Base-by-base conservation (phyloP, 345 rosid species). In the Eucalyptus leucophloia region DNA sequence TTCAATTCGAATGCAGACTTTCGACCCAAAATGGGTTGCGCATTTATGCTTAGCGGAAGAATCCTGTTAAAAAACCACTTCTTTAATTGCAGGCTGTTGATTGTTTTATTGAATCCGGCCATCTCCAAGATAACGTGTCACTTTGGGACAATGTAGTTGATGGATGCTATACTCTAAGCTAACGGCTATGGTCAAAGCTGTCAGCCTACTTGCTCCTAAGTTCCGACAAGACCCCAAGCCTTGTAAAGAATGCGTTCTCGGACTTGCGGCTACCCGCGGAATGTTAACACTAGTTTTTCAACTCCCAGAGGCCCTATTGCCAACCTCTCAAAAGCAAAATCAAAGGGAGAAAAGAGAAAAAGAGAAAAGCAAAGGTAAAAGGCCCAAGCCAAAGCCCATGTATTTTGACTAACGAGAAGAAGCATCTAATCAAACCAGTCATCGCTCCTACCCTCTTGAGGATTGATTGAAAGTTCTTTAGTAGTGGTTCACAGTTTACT, bases 401-500 rank as follows among this genome's bases (percentile, higher is more conserved):
- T 77, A 4, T 77, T 77, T 40, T 77, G 85, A 77, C 85, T 6
- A 12, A 40, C 47, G 85, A 77, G 45, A 77, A 77, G 85, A 77
- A 77, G 85, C 85, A 12, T 1, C 47, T 40, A 12, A 40, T 3
- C 47, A 37, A 37, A 37, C 47, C 83, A 65, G 81, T 69, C 81
- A 0, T 0, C 42, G 24, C 1, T 19, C 81, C 0, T 12, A 0
- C 81, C 24, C 44, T 69, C 42, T 34, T 9, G 81, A 69, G 44
- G 81, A 69, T 34, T 3, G 81, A 69, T 34, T 17, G 81, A 17
- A 34, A 18, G 81, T 69, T 69, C 81, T 69, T 69, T 18, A 69
- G 24, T 9, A 69, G 81, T 9, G 24, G 81, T 5, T 5, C 81
- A 69, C 44, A 17, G 81, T 69, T 69, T 69, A 18, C 0, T 56